phyloP scores from a whole-genome alignment of 2,329 filamentous ascomycete species.

The Aphanoascus verrucosus region DNA sequence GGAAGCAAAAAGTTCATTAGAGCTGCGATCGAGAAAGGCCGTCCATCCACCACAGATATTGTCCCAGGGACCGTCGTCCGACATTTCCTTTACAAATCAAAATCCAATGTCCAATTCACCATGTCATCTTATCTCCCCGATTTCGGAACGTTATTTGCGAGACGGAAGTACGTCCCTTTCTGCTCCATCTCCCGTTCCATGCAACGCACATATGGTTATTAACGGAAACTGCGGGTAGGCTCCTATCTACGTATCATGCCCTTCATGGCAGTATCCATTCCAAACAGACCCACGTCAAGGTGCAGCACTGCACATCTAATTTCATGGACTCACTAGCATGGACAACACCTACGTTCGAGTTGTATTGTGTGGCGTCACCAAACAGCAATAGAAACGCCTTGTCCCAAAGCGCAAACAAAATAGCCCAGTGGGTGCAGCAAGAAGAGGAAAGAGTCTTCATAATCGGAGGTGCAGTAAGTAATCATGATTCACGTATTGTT shows the following conservation, averaged over 20 bases:
- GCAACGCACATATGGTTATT: neutral
- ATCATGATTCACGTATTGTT: neutral
- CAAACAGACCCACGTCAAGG: constrained; percentile 73
- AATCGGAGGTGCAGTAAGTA: constrained; percentile 77
- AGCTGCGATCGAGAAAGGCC: constrained; percentile 57
- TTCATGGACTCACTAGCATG: constrained; percentile 75
- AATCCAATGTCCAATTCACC: constrained; percentile 87
- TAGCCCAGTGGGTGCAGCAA: constrained; percentile 80
- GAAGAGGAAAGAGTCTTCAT: constrained; percentile 95
- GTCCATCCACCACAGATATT: constrained; percentile 62
- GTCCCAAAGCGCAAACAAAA: constrained; percentile 74
- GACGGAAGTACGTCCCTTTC: constrained; percentile 44
- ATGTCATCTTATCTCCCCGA: constrained; percentile 71
- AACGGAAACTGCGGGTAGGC: constrained; percentile 28
- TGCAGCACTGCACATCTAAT: constrained; percentile 67
- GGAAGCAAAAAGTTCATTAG: constrained; percentile 65
- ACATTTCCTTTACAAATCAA: constrained; percentile 93
- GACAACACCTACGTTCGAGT: constrained; percentile 82
- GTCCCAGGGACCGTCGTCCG: constrained; percentile 68
- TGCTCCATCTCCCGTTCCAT: constrained; percentile 2
- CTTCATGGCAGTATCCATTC: constrained; percentile 78
- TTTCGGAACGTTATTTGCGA: constrained; percentile 51
- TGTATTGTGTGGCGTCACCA: constrained; percentile 87
- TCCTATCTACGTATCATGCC: constrained; percentile 75
- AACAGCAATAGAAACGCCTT: constrained; percentile 52